Conservation (phyloP, 2,329 filamentous ascomycete genomes). For the Fusarium falciforme region DNA sequence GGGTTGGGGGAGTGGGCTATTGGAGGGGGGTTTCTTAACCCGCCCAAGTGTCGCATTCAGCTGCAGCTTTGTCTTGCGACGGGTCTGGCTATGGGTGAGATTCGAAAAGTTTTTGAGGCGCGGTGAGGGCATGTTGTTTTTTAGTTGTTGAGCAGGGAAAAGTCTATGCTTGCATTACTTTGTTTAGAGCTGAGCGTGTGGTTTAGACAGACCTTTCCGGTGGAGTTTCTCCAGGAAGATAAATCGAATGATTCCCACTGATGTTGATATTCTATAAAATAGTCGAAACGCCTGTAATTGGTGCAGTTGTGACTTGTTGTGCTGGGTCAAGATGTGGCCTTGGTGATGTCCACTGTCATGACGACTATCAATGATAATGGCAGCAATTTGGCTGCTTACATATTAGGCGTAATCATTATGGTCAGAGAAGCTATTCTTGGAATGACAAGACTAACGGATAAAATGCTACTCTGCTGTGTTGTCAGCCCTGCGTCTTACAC, state of each 20-base stretch:
- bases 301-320: neutral
- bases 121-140: no score
- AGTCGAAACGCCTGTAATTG: neutral
- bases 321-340: neutral
- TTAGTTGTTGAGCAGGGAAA: neutral
- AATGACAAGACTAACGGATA: neutral
- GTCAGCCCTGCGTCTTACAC: neutral
- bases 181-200: neutral
- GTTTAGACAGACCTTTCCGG: neutral
- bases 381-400: neutral
- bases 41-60: constrained; percentile 64
- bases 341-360: neutral
- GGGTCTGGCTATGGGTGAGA: neutral
- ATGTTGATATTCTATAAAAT: neutral
- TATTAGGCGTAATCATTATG: neutral
- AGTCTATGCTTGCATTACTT: neutral
- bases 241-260: neutral
- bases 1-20: constrained; percentile 39
- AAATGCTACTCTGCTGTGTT: neutral
- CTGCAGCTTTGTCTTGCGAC: constrained; percentile 52
- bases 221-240: neutral
- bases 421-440: neutral
- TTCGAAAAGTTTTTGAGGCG: neutral
- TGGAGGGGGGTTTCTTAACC: constrained; percentile 62
- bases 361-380: neutral